phyloP scores from a whole-genome alignment of 2,329 filamentous ascomycete species.

The Rhynchosporium graminicola region DNA sequence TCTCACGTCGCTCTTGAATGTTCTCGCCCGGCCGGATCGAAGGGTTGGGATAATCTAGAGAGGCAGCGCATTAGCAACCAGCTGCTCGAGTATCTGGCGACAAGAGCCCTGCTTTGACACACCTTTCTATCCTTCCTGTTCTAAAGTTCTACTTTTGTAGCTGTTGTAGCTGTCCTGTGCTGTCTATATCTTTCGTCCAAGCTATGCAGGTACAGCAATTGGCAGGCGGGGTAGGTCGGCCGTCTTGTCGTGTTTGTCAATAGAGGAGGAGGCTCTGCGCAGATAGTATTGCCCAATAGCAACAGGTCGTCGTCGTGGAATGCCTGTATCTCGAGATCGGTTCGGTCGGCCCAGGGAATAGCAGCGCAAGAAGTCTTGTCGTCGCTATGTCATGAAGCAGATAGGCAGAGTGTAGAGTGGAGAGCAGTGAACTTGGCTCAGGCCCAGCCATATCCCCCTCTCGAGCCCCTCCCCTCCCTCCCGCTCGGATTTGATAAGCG shows the following conservation, averaged over 20 bases:
- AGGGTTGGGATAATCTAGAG: conserved; percentile 14
- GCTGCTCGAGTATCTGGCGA: neutral
- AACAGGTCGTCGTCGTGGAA: neutral
- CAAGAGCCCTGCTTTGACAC: neutral
- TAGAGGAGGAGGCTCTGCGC: conserved; percentile 1
- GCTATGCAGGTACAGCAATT: conserved; percentile 20
- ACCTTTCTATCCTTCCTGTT: conserved; percentile 1
- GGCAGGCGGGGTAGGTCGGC: conserved; percentile 8
- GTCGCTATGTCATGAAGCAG: conserved; percentile 21
- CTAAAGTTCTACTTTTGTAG: neutral
- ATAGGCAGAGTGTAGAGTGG: conserved; percentile 17
- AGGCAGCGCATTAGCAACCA: conserved; percentile 8
- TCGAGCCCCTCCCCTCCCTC: conserved; percentile 4
- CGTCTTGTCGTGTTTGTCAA: neutral
- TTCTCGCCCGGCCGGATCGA: conserved; percentile 13
- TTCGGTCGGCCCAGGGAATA: neutral
- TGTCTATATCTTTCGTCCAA: neutral
- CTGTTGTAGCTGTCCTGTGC: neutral
- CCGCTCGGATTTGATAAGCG: conserved; percentile 16
- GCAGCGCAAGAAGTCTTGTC: conserved; percentile 5
- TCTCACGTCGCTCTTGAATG: conserved; percentile 7
- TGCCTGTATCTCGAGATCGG: neutral
- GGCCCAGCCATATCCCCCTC: conserved; percentile 3
- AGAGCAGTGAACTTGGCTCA: conserved; percentile 7
- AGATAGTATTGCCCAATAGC: neutral